Conservation (phyloP, 495 filamentous ascomycete genomes). For the Trichoderma orchidacearum region DNA sequence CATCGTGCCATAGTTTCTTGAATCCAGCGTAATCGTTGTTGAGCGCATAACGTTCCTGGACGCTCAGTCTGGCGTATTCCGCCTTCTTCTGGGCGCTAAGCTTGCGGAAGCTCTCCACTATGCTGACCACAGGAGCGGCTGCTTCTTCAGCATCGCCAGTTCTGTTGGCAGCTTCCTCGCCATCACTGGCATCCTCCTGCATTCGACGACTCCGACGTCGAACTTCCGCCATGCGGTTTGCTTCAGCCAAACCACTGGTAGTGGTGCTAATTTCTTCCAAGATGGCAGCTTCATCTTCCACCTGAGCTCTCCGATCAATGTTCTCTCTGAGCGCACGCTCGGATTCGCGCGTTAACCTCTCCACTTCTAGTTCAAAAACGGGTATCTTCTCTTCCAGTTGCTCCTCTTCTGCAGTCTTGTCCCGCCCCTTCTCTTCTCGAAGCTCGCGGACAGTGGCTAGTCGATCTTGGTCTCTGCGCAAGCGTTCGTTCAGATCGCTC, state of each 20-base stretch:
- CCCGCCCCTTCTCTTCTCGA: slow-evolving; percentile 18
- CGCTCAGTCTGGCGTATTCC: slow-evolving; percentile 23
- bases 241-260: too few relatives aligned
- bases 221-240: too few relatives aligned
- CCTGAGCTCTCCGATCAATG: slow-evolving; percentile 32
- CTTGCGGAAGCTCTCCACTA: not conserved
- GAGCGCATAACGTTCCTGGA: slow-evolving; percentile 46
- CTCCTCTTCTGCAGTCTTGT: slow-evolving; percentile 22
- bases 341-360: slow-evolving; percentile 19
- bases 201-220: slow-evolving; percentile 11
- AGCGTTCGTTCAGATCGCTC: slow-evolving; percentile 39
- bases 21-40: slow-evolving; percentile 73
- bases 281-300: slow-evolving; percentile 28
- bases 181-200: slow-evolving; percentile 11
- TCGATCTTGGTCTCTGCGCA: slow-evolving; percentile 34
- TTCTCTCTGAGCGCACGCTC: slow-evolving; percentile 28
- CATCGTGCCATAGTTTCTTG: slow-evolving; percentile 64
- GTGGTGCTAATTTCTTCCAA: slow-evolving; percentile 23
- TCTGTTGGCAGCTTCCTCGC: slow-evolving; percentile 4
- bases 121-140: slow-evolving; percentile 3
- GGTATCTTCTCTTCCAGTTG: slow-evolving; percentile 21
- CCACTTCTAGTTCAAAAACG: slow-evolving; percentile 23
- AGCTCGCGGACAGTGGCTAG: slow-evolving; percentile 21
- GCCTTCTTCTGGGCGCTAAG: slow-evolving; percentile 8
- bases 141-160: slow-evolving; percentile 11